Evolutionary conservation across 1,284 basidiomycete species (phyloP), one percentile per base, ranked within the genome.

Genomic region (Veloboletus limbatus): DNA sequence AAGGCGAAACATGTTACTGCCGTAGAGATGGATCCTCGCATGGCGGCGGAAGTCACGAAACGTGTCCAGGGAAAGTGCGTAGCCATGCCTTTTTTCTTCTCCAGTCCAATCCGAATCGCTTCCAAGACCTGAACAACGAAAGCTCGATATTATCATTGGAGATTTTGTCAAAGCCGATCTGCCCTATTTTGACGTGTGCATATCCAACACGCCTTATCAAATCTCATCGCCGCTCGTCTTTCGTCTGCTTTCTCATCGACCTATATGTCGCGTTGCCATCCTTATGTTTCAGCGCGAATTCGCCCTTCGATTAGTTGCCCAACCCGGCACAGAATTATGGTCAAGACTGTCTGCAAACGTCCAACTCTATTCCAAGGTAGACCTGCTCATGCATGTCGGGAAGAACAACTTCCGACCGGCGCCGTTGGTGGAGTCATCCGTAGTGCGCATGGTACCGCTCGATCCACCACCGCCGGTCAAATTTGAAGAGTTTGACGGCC

Each of bases 201-300:
- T 99, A 66, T 94, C 90, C 60, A 99, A 99, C 67, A 99, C 96
- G 2, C 96, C 96, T 0, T 99, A 99, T 71, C 96, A 98, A 69
- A 99, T 99, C 55, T 99, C 97, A 2, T 99, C 97, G 1, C 93
- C 95, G 2, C 84, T 99, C 45, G 89, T 98, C 41, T 99, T 99
- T 78, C 92, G 93, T 56, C 81, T 99, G 27, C 85, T 99, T 45
- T 97, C 96, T 3, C 94, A 98, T 62, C 88, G 96, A 8, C 96
- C 96, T 0, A 77, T 97, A 40, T 94, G 92, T 66, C 90, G 96
- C 26, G 85, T 89, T 52, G 92, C 93, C 22, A 94, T 99, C 53
- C 89, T 99, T 72, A 99, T 99, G 96, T 99, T 99, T 73, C 96
- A 99, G 71, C 88, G 94, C 47, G 96, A 99, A 67, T 99, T 99